These are phyloP conservation scores for Pseudogymnoascus sp. DNA, from an alignment of 2,329 filamentous ascomycete species.

Conservation along the genomic window DNA sequence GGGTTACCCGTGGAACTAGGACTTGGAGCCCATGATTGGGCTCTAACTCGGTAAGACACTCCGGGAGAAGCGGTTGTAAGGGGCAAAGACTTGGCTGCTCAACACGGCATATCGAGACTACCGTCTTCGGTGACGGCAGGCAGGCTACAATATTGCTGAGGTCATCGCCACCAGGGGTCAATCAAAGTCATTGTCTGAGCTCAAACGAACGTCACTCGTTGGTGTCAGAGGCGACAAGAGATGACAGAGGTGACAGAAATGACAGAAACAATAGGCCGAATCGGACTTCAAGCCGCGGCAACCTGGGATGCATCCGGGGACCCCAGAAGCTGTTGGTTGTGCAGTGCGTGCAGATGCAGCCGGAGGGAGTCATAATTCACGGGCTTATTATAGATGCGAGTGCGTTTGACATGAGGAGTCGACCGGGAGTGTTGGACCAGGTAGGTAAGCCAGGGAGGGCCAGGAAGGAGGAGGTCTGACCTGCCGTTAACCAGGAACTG, in stretches of 20 bases:
- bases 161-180: slow-evolving; percentile 1
- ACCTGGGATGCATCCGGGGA: neutral
- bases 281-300: slow-evolving; percentile 6
- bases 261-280: neutral
- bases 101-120: neutral
- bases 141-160: neutral
- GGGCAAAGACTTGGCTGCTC: slow-evolving; percentile 4
- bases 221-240: neutral
- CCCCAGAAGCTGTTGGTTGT: slow-evolving; percentile 8
- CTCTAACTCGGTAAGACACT: neutral
- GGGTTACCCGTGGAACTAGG: slow-evolving; percentile 3
- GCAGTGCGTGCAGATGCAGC: neutral
- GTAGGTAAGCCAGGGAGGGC: no score
- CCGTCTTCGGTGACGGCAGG: neutral
- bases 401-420: slow-evolving; percentile 1
- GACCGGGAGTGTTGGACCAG: neutral
- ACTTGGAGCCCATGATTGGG: slow-evolving; percentile 3
- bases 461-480: neutral
- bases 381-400: slow-evolving; percentile 1
- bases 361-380: neutral
- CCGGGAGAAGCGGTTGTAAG: slow-evolving; percentile 6
- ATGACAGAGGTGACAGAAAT: neutral
- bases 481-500: slow-evolving; percentile 7
- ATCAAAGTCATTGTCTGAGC: neutral
- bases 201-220: neutral